These are phyloP conservation scores for Glonium stellatum DNA, from an alignment of 495 filamentous ascomycete species.

Conservation along the genomic window DNA sequence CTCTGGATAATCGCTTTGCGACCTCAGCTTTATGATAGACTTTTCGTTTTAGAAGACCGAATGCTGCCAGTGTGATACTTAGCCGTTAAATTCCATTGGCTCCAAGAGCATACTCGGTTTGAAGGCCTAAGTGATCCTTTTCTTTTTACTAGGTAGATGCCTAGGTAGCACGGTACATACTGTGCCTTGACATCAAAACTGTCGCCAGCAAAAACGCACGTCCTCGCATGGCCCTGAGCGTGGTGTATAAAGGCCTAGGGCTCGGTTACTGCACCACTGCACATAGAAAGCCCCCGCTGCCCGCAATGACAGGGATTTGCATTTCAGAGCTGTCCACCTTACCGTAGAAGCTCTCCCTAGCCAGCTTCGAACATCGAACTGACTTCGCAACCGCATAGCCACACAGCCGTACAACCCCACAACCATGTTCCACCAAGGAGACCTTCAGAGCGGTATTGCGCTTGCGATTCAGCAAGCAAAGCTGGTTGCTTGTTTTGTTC, in stretches of 20 bases:
- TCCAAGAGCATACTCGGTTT: too few species aligned
- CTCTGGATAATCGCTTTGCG: not conserved
- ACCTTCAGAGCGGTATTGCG: constrained; percentile 69
- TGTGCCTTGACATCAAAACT: too few species aligned
- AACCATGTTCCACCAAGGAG: constrained; percentile 72
- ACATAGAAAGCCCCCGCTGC: too few species aligned
- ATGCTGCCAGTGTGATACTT: too few species aligned
- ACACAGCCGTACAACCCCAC: not conserved
- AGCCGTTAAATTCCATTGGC: too few species aligned
- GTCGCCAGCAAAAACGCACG: too few species aligned
- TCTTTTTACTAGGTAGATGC: too few species aligned
- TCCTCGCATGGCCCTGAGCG: too few species aligned
- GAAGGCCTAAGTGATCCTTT: too few species aligned
- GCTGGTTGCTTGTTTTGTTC: constrained; percentile 62
- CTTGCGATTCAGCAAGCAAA: constrained; percentile 61
- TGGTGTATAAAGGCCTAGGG: too few species aligned
- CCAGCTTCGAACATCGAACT: constrained; percentile 3
- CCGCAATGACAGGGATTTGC: constrained; percentile 1
- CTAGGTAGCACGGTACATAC: too few species aligned
- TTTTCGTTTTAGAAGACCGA: not conserved
- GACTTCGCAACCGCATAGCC: not conserved
- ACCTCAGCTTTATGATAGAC: not conserved
- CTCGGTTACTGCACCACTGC: too few species aligned
- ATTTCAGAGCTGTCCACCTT: constrained; percentile 6
- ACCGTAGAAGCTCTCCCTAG: constrained; percentile 2